These are phyloP conservation scores for Coniochaeta prunicola DNA, from an alignment of 2,329 filamentous ascomycete species.

Conservation along the genomic window DNA sequence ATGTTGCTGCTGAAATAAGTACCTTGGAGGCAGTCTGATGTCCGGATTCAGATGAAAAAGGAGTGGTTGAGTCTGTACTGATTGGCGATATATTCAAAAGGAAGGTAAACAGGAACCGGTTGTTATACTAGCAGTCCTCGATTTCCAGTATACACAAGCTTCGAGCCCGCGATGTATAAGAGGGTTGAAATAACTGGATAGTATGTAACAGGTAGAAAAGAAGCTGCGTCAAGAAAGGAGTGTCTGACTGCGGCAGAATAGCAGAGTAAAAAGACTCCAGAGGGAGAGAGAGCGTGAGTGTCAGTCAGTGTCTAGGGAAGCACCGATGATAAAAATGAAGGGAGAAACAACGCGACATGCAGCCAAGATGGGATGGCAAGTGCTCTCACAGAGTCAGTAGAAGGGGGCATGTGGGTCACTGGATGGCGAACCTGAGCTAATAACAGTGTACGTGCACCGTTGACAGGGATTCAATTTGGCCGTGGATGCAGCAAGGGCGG, in stretches of 20 bases:
- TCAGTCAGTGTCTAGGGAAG: constrained; percentile 3
- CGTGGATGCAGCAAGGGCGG: background rate
- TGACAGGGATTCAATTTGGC: background rate
- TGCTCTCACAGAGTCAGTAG: too few species aligned
- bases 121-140: background rate
- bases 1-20: background rate
- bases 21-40: background rate
- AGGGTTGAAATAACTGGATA: background rate
- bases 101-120: background rate
- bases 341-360: background rate
- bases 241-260: constrained; percentile 1
- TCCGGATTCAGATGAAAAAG: background rate
- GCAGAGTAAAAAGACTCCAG: background rate
- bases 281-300: background rate
- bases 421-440: too few species aligned
- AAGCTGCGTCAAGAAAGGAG: constrained; percentile 2
- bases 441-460: too few species aligned
- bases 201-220: background rate
- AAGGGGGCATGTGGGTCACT: background rate
- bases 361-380: background rate
- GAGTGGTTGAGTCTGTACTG: background rate
- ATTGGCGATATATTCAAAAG: background rate
- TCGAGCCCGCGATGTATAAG: constrained; percentile 1
- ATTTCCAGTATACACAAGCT: background rate
- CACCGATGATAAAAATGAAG: constrained; percentile 1